These are phyloP conservation scores for Ogataea glucozyma DNA, from an alignment of 805 yeast genomes.

Conservation along the genomic window DNA sequence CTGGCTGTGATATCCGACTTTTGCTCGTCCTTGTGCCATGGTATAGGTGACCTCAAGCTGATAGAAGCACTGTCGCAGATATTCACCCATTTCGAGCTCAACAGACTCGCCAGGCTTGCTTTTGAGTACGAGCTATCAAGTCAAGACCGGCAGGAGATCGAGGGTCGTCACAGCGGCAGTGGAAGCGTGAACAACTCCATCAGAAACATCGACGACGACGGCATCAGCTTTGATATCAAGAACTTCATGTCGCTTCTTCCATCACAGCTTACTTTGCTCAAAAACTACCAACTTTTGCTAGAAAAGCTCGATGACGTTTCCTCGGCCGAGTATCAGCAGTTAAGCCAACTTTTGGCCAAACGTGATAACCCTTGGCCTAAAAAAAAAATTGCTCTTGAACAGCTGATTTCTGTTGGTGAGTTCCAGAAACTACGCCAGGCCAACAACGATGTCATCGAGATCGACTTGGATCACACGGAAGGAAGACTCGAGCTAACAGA, in stretches of 20 bases:
- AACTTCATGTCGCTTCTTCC: conserved; percentile 34
- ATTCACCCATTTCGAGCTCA: conserved; percentile 48
- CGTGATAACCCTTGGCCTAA: conserved; percentile 3
- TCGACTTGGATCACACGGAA: conserved; percentile 21
- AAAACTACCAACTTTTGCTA: conserved; percentile 25
- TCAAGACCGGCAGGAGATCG: conserved; percentile 31
- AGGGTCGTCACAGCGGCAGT: conserved; percentile 27
- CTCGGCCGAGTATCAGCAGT: conserved; percentile 12
- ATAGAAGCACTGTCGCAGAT: conserved; percentile 52
- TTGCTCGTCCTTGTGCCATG: conserved; percentile 61
- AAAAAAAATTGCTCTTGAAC: conserved; percentile 13
- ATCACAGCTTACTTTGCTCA: conserved; percentile 24
- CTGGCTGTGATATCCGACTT: conserved; percentile 56
- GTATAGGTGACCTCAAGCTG: conserved; percentile 63
- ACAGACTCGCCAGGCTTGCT: conserved; percentile 52
- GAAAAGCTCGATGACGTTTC: conserved; percentile 19
- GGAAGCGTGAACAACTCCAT: conserved; percentile 27
- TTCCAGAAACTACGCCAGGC: conserved; percentile 29
- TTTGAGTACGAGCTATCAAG: conserved; percentile 60
- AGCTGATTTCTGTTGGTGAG: conserved; percentile 15
- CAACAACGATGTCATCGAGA: conserved; percentile 20
- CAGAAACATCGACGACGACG: conserved; percentile 23
- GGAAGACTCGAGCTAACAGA: conserved; percentile 21
- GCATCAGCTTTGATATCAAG: conserved; percentile 24
- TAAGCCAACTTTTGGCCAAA: conserved; percentile 9